Conservation (phyloP, 2,329 filamentous ascomycete species). For the Pyrenophora seminiperda region DNA sequence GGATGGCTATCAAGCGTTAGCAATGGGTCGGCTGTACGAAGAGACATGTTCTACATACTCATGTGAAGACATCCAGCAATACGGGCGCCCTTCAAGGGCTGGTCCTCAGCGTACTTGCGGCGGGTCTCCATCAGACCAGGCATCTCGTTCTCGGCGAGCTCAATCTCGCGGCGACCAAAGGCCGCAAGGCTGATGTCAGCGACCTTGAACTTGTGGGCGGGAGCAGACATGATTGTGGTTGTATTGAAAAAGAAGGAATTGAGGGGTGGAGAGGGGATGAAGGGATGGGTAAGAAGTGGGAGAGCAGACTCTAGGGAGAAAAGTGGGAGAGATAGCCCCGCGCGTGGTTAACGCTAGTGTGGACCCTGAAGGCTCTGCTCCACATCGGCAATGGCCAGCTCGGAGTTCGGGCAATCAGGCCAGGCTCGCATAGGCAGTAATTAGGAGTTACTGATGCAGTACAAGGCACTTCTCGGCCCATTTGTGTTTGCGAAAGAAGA, state of each 20-base stretch:
- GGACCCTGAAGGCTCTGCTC: slow-evolving; percentile 13
- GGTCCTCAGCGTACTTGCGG: slow-evolving; percentile 85
- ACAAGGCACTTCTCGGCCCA: too few species aligned
- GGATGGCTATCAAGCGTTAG: slow-evolving; percentile 68
- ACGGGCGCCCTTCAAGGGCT: slow-evolving; percentile 91
- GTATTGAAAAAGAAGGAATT: slow-evolving; percentile 15
- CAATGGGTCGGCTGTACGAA: neutral
- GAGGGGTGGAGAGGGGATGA: slow-evolving; percentile 14
- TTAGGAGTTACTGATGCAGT: too few species aligned
- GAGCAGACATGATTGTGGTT: slow-evolving; percentile 66
- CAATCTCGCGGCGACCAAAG: slow-evolving; percentile 98
- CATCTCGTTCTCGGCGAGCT: slow-evolving; percentile 91
- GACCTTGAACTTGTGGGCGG: slow-evolving; percentile 96
- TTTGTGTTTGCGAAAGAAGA: too few species aligned
- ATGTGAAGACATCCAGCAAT: slow-evolving; percentile 99
- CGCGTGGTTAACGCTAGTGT: slow-evolving; percentile 15
- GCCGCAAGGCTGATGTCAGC: slow-evolving; percentile 95
- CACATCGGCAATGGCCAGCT: slow-evolving; percentile 10
- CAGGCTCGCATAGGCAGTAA: too few species aligned
- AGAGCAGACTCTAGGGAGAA: slow-evolving; percentile 13
- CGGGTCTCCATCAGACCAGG: slow-evolving; percentile 97
- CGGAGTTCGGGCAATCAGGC: too few species aligned
- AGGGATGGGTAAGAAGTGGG: slow-evolving; percentile 20
- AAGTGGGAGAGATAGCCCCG: slow-evolving; percentile 21
- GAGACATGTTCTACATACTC: slow-evolving; percentile 61